These are phyloP conservation scores for Botrytis porri DNA, from an alignment of 2,329 filamentous ascomycete species.

Conservation along the genomic window DNA sequence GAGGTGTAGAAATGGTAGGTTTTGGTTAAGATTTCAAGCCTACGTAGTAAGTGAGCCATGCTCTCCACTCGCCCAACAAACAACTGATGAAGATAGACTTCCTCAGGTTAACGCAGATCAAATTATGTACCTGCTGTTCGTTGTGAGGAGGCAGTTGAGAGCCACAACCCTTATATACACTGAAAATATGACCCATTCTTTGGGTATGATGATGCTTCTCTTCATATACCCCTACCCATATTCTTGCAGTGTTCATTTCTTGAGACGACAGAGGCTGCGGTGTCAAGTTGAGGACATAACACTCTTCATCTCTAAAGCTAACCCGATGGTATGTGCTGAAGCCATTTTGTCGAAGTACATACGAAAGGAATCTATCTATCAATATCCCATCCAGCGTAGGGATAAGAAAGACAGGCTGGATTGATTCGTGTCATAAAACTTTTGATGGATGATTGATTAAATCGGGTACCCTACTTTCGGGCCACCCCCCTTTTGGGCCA, in stretches of 20 bases:
- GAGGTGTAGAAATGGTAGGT: too few species aligned
- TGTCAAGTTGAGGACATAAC: not conserved
- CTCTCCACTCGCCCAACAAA: not conserved
- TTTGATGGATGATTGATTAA: not conserved
- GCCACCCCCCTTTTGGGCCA: too few species aligned
- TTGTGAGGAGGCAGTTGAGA: not conserved
- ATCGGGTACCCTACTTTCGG: too few species aligned
- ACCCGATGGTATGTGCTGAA: not conserved
- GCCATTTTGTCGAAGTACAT: not conserved
- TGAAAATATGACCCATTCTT: not conserved
- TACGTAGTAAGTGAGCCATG: not conserved
- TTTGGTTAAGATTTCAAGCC: not conserved
- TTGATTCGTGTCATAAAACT: not conserved
- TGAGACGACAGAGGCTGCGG: too few species aligned
- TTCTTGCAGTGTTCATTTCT: not conserved
- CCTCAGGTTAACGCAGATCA: not conserved
- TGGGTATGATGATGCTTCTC: not conserved
- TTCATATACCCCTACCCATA: not conserved
- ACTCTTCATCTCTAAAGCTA: not conserved
- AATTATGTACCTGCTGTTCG: not conserved
- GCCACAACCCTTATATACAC: rapidly evolving
- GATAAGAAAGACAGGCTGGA: not conserved
- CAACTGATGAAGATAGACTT: not conserved
- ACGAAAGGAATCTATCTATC: not conserved
- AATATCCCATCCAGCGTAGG: not conserved